Evolutionary conservation across 2,329 filamentous ascomycete genomes (phyloP), one percentile per base, ranked within the genome.

Genomic region (Coniella lustricola): DNA sequence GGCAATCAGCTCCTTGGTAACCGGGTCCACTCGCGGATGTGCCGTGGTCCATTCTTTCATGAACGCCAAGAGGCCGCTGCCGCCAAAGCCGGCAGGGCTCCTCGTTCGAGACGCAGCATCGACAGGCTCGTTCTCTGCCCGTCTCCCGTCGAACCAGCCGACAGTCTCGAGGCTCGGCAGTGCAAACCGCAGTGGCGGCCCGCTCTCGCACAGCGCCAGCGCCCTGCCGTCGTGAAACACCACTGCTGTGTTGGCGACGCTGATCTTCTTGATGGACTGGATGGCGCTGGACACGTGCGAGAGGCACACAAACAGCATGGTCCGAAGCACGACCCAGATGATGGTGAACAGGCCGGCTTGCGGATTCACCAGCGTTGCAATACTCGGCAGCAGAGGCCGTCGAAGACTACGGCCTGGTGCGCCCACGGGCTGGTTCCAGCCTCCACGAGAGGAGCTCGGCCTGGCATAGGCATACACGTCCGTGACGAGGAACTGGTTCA

Each of bases 31-130:
- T 53, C 81, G 78, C 7, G 84, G 84, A 60, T 85, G 81, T 17
- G 79, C 79, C 2, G 83, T 87, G 0, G 82, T 84, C 82, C 81
- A 86, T 60, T 86, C 82, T 54, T 74, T 77, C 75, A 86, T 81
- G 58, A 79, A 85, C 33, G 73, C 72, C 20, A 81, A 59, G 2
- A 76, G 53, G 0, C 80, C 78, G 1, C 68, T 59, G 7, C 78
- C 79, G 4, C 80, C 79, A 54, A 84, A 78, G 1, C 66, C 64
- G 44, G 55, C 35, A 10, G 5, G 5, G 25, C 25, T 29, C 25
- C 10, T 29, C 32, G 7, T 29, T 9, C 3, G 21, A 12, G 7
- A 7, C 14, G 7, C 4, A 8, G 21, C 39, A 44, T 56, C 55
- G 39, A 39, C 61, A 52, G 49, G 56, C 57, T 67, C 70, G 33